Evolutionary conservation across 306 rosid species (phyloP).

Genomic region (Corylus avellana): DNA sequence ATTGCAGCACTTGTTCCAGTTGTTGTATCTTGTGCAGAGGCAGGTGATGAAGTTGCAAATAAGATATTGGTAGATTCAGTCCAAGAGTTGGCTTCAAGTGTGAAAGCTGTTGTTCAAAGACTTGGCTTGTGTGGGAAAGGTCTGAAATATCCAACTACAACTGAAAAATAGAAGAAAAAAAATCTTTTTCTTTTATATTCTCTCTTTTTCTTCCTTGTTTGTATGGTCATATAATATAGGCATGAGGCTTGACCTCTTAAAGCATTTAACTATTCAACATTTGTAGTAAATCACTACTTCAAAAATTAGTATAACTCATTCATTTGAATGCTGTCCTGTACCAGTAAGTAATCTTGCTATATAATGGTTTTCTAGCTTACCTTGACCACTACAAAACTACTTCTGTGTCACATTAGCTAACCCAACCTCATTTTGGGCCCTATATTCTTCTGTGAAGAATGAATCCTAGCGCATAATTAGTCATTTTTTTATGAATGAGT

Average conservation of each 20-base stretch:
- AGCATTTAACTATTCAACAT: background rate
- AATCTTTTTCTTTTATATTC: background rate
- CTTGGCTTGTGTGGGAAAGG: constrained; percentile 85
- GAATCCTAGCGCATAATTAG: background rate
- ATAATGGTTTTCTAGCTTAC: background rate
- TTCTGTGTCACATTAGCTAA: background rate
- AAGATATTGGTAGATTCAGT: constrained; percentile 72
- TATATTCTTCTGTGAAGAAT: background rate
- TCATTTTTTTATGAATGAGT: background rate
- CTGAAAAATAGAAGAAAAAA: background rate
- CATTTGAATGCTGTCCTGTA: background rate
- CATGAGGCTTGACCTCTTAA: background rate
- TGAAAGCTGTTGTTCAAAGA: constrained; percentile 90
- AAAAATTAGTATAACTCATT: background rate
- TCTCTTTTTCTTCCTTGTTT: background rate
- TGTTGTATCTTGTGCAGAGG: constrained; percentile 83
- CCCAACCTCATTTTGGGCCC: background rate
- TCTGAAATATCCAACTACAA: constrained; percentile 13
- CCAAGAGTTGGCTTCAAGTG: constrained; percentile 76
- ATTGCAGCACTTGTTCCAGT: constrained; percentile 92
- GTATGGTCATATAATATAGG: background rate
- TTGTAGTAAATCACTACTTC: background rate
- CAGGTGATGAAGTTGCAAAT: constrained; percentile 83
- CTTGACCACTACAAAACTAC: background rate
- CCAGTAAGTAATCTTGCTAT: background rate